phyloP scores from a whole-genome alignment of 2,329 filamentous ascomycete genomes.

The Aspergillus flavus region DNA sequence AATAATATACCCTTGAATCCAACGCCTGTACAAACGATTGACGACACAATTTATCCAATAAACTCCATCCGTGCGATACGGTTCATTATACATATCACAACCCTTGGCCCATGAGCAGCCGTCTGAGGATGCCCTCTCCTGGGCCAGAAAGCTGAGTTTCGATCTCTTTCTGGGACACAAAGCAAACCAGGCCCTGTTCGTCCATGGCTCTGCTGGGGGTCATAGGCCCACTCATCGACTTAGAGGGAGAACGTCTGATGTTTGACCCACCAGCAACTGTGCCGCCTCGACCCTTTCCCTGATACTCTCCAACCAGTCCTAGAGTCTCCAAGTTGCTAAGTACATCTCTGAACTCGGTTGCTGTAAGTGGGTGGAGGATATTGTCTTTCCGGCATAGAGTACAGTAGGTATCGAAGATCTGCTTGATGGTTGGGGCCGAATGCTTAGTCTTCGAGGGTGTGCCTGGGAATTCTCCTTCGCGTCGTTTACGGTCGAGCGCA shows the following conservation, averaged over 20 bases:
- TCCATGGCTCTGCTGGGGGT: constrained; percentile 60
- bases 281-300: constrained; percentile 72
- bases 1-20: background rate
- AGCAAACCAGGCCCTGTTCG: constrained; percentile 77
- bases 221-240: constrained; percentile 61
- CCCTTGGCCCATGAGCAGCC: constrained; percentile 42
- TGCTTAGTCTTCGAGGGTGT: constrained; percentile 63
- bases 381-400: constrained; percentile 82
- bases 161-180: constrained; percentile 78
- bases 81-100: constrained; percentile 24
- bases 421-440: constrained; percentile 77
- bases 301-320: constrained; percentile 71
- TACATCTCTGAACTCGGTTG: constrained; percentile 92
- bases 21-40: constrained; percentile 3
- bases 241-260: constrained; percentile 68
- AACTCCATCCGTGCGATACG: background rate
- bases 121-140: constrained; percentile 50
- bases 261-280: constrained; percentile 48
- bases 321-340: constrained; percentile 86
- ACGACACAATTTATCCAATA: constrained; percentile 6
- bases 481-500: constrained; percentile 75
- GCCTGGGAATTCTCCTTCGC: constrained; percentile 45
- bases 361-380: constrained; percentile 84
- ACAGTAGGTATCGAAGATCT: constrained; percentile 81
- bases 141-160: constrained; percentile 65